Evolutionary conservation across 2,329 filamentous ascomycete species (phyloP), one percentile per base, ranked within the genome.

Genomic region (Chaetomium globosum): DNA sequence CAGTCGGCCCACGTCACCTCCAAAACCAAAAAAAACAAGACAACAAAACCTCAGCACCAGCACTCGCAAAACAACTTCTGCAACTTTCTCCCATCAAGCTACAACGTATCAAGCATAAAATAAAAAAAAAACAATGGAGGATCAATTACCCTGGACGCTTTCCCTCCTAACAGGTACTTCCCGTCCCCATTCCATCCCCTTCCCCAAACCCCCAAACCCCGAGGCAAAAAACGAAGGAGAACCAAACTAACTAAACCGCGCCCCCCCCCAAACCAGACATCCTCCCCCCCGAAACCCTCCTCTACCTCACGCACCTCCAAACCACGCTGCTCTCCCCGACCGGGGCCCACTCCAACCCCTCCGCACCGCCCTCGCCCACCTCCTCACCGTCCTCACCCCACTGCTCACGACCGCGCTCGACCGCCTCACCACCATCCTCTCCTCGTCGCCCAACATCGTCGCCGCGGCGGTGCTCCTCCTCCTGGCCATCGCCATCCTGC

Each of bases 401-500:
- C 60, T 82, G 63, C 56, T 84, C 30, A 74, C 77, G 60, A 80
- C 82, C 4, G 59, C 81, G 16, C 65, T 81, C 61, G 79, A 83
- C 72, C 77, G 77, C 58, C 70, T 77, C 13, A 74, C 77, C 55
- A 72, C 77, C 43, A 70, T 75, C 31, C 67, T 78, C 21, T 74
- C 77, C 67, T 73, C 78, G 64, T 77, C 77, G 23, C 79, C 81
- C 28, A 79, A 81, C 73, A 36, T 80, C 23, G 77, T 81, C 16
- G 73, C 80, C 8, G 73, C 81, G 13, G 75, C 82, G 63, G 76
- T 83, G 55, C 80, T 83, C 10, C 77, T 89, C 59, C 79, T 81
- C 16, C 72, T 88, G 9, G 79, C 91, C 4, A 77, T 89, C 53
- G 70, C 87, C 33, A 78, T 87, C 63, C 76, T 94, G 59, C 81